A percentile compares a stretch with the other conserved stretches of the same genome.
Conservation (phyloP, 192 early-diverging fungal species). For the Spizellomyces sp. region DNA sequence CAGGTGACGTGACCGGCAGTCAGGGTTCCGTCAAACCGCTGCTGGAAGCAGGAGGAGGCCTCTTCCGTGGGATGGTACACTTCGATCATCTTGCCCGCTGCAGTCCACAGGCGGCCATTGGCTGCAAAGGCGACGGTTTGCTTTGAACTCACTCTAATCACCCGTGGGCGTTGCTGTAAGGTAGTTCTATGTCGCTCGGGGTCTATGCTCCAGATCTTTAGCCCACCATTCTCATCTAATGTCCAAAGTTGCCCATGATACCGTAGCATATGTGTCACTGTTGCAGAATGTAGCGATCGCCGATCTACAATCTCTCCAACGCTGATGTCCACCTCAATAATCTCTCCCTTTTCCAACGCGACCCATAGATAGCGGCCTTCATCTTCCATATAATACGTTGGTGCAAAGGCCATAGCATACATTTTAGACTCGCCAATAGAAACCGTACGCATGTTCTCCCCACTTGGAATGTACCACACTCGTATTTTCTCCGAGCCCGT, state of each 20-base stretch:
- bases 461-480: constrained; percentile 44
- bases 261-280: constrained; percentile 61
- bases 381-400: constrained; percentile 48
- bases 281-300: constrained; percentile 45
- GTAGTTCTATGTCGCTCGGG: constrained; percentile 24
- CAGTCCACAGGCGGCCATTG: constrained; percentile 61
- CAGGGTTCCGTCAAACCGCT: constrained; percentile 23
- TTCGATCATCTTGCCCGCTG: constrained; percentile 58
- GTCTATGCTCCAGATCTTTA: constrained; percentile 47
- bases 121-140: constrained; percentile 55
- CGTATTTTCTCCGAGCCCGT: constrained; percentile 44
- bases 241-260: constrained; percentile 61
- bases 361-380: constrained; percentile 70
- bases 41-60: constrained; percentile 35
- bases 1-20: constrained; percentile 57
- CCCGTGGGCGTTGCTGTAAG: constrained; percentile 35
- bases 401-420: constrained; percentile 57
- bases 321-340: constrained; percentile 56
- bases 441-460: constrained; percentile 49
- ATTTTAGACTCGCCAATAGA: constrained; percentile 55
- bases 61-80: constrained; percentile 51
- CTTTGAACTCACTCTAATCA: constrained; percentile 46
- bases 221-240: constrained; percentile 63
- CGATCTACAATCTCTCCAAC: constrained; percentile 41
- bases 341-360: constrained; percentile 61